A percentile compares a stretch with the other conserved stretches of the same genome.
These are phyloP conservation scores for Sinapis alba DNA, from an alignment of 441 rosid genomes.

Conservation along the genomic window DNA sequence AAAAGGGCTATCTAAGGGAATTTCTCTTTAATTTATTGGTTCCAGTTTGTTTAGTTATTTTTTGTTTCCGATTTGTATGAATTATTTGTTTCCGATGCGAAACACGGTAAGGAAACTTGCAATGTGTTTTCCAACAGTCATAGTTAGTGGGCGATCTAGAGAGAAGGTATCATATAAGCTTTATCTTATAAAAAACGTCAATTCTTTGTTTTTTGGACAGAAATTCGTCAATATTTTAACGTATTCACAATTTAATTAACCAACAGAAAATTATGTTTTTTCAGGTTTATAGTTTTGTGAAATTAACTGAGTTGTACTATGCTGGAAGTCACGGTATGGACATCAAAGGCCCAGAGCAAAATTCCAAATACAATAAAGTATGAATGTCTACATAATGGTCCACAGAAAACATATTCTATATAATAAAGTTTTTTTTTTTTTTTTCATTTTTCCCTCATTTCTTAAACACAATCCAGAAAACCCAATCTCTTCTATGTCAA, in stretches of 20 bases:
- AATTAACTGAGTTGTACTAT: slow-evolving; percentile 76
- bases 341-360: slow-evolving; percentile 82
- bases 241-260: background rate
- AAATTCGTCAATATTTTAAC: background rate
- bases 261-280: background rate
- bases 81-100: slow-evolving; percentile 65
- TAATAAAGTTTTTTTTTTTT: background rate
- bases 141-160: slow-evolving; percentile 88
- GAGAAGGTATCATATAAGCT: slow-evolving; percentile 68
- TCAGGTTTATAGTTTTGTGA: slow-evolving; percentile 82
- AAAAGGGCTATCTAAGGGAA: no score
- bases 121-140: slow-evolving; percentile 76
- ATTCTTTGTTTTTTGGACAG: background rate
- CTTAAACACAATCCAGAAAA: slow-evolving; percentile 40
- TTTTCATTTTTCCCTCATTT: background rate
- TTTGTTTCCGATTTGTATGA: background rate
- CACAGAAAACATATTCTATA: background rate
- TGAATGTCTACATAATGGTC: slow-evolving; percentile 6
- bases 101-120: slow-evolving; percentile 69
- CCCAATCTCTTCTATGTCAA: slow-evolving; percentile 55
- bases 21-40: background rate
- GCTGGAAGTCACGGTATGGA: slow-evolving; percentile 99
- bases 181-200: background rate
- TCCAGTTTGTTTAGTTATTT: background rate
- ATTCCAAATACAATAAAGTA: slow-evolving; percentile 60